Base-by-base conservation (phyloP, 2,329 filamentous ascomycete species). In the Biscogniauxia marginata region DNA sequence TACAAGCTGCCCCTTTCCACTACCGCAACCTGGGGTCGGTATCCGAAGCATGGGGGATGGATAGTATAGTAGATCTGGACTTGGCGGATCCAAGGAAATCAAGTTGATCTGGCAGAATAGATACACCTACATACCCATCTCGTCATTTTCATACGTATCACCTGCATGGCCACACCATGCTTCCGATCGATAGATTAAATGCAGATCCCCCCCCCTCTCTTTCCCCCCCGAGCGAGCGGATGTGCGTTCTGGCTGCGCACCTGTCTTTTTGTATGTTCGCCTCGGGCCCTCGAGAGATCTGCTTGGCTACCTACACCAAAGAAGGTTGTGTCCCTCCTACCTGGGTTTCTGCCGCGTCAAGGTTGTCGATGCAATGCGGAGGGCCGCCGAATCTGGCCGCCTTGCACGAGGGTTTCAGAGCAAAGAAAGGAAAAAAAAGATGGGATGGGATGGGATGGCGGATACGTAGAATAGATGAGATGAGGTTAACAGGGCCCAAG, bases 111-210 rank as follows among this genome's bases (percentile, higher is more conserved):
- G 13, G 30, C 9, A 39, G 30, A 39, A 39, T 16, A 39, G 30
- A 39, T 16, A 39, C 11, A 39, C 30, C 13, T 16, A 16, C 11
- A 30, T 16, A 39, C 11, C 13, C 30, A 5, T 13, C 30, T 39
- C 13, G n/a, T 39, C 30, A 4, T 9, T 39, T 9, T 39, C 30
- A 16, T 39, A 39, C 9, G 30, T 55, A 55, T 57, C 46, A 56
- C 50, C 48, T 53, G 59, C 62, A 65, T 59, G 39, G 44, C 44
- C 21, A 52, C 23, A 22, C 25, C 19, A 13, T 7, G 19, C 50
- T 62, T 61, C 64, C 63, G 64, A 67, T 67, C 64, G 64, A 66
- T 67, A 65, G 58, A 68, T 65, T 66, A 63, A 61, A 57, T 63
- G 61, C 61, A 65, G 59, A 65, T 63, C 52, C 50, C 18, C 7